Evolutionary conservation across 257 asterid genomes (phyloP), one percentile per base, ranked within the genome.

Genomic region (Penstemon davidsonii): DNA sequence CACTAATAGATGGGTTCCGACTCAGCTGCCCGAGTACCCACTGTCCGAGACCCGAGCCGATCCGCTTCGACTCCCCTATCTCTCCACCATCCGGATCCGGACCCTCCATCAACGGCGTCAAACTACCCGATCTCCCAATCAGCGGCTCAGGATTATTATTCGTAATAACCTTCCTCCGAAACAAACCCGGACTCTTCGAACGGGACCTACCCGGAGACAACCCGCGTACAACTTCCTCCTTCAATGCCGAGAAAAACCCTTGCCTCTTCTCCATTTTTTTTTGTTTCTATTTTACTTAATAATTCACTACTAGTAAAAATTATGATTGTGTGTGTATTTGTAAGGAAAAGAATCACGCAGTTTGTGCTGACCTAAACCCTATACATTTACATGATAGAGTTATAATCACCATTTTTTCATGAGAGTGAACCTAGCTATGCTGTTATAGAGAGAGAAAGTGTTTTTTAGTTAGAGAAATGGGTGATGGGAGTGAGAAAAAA

Each of bases 141-240:
- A 73, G 46, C 55, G 72, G 47, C 54, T 83, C 89, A 3, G 75
- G 62, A 72, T 72, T 53, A 5, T 75, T 62, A 38, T 75, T 49
- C 6, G 73, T 58, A 5, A 68, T 60, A 72, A 83, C 84, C 81
- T 69, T 92, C 73, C 96, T 58, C 50, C 97, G 84, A 38, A 92
- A 82, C 12, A 92, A 54, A 12, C 79, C 90, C 4, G 96, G 92
- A 69, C 96, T 87, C 77, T 79, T 84, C 12, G 85, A 71, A 36
- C 97, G 85, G 4, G 98, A 85, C 91, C 97, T 81, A 7, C 78
- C 82, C 64, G 97, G 98, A 41, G 98, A 93, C 51, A 93, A 62
- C 1, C 96, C 95, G 12, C 98, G 88, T 1, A 93, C 94, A 5
- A 88, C 96, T 50, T 92, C 97, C 50, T 89, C 95, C 78, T 83